Evolutionary conservation across 441 rosid genomes (phyloP), one percentile per base, ranked within the genome.

Genomic region (Biscutella laevigata): DNA sequence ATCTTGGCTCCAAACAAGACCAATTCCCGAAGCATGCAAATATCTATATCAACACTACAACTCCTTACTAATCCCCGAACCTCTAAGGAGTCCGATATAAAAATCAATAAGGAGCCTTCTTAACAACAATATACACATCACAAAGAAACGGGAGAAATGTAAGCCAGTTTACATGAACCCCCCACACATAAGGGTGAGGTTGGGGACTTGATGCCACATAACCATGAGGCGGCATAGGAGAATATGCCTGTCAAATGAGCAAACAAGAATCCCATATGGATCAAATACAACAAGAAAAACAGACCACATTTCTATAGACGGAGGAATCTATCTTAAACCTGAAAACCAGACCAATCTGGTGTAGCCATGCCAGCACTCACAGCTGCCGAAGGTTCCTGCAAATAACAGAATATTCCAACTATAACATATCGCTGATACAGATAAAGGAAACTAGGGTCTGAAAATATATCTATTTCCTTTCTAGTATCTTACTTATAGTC

Each of bases 151-250:
- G 33, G n/a, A 3, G 11, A 15, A 1, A 7, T 54, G 42, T 9
- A 29, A 12, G 37, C 10, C 5, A 6, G 51, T 11, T 25, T 73
- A 90, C 98, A 94, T 87, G 98, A 71, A 84, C 98, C 0, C 96
- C 98, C 98, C 98, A 91, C 96, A 91, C 85, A 66, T 91, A 88
- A 40, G 98, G 95, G 60, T 74, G 95, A 57, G 94, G 85, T 73
- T 91, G 96, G 68, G 96, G 96, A 73, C 86, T 91, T 55, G 96
- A 83, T 13, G 95, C 88, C 65, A 88, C 53, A 46, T 81, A 91
- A 25, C 96, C 96, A 76, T 76, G 96, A n/a, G 96, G 91, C 39
- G 87, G 96, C 48, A 91, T 77, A 57, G 88, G 87, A 64, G 96
- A 85, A 80, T 80, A 88, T 24, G 95, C 87, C 96, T 91, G 79